Evolutionary conservation across 345 rosid genomes (phyloP).

Genomic region (Euphorbia pulcherrima): DNA sequence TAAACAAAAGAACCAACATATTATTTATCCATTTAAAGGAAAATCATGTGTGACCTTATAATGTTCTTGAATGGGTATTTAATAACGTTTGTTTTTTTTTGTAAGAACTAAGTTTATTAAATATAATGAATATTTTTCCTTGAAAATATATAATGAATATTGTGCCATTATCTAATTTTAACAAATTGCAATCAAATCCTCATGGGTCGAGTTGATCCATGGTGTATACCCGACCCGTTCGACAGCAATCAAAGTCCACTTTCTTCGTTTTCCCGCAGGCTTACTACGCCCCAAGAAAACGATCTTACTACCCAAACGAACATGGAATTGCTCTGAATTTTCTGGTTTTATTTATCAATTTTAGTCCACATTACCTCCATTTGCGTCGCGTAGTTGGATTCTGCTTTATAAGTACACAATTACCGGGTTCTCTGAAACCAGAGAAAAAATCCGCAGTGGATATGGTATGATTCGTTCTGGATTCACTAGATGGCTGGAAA

Average conservation of each 20-base stretch:
- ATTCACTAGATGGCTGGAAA: conserved; percentile 40
- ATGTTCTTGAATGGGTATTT: no score
- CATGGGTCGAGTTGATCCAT: neutral
- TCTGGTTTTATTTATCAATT: conserved; percentile 3
- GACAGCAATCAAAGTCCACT: neutral
- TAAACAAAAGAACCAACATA: no score
- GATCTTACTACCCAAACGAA: neutral
- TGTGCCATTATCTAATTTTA: no score
- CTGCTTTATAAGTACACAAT: neutral
- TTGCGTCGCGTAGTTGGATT: neutral
- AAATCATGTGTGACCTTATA: no score
- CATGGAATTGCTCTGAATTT: conserved; percentile 8
- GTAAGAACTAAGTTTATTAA: no score
- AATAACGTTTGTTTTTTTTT: no score
- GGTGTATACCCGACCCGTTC: neutral
- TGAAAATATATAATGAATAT: no score
- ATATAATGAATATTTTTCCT: no score
- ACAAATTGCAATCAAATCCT: no score
- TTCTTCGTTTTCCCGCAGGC: neutral
- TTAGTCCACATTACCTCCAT: neutral
- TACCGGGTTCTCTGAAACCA: conserved; percentile 11
- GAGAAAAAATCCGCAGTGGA: neutral
- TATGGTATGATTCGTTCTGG: conserved; percentile 10
- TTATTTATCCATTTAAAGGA: no score
- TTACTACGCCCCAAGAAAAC: conserved; percentile 2